Base-by-base conservation (phyloP, 257 asterid genomes). In the Fraxinus anomala region DNA sequence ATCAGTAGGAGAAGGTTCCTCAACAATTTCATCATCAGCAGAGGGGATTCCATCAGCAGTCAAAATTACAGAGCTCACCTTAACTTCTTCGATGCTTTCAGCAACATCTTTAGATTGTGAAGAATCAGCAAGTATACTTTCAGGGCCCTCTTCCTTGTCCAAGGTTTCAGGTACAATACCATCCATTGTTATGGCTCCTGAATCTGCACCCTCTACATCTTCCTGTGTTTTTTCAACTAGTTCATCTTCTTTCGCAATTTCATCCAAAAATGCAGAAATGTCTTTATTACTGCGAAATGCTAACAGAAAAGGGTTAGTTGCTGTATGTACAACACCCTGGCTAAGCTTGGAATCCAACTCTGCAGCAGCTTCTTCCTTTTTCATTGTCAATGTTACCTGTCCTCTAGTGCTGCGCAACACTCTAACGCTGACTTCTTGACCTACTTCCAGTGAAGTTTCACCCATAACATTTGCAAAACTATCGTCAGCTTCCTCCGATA, bases 351-450 rank as follows among this genome's bases (percentile, higher is more conserved):
- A 56, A 76, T 93, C 97, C 87, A 90, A 82, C 80, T 85, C 83
- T 66, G 68, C 83, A 79, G 24, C 85, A 65, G 82, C 91, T 80
- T 84, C 97, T 30, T 88, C 96, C 81, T 86, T 89, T 88, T 96
- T 96, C 98, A 92, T 96, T 21, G 99, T 96, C 82, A 96, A 84
- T 10, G 98, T 94, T 67, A 89, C 89, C 82, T 89, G 89, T 59
- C 97, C 97, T 85, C 97, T 89, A 78, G 79, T 73, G 68, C 93
- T 84, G 70, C 97, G 96, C 84, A 93, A 82, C 51, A 96, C 97
- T 24, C 97, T 93, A 19, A 92, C 98, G 79, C 78, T 90, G 73
- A 96, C 97, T 83, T 89, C 96, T 83, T 93, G 97, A 44, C 97
- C 99, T 5, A 85, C 79, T 79, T 91, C 89, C 70, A 93, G 82